Percentiles rank a stretch among this genome's conserved stretches.
Conservation (phyloP, 345 rosid genomes). For the Raphanus raphanistrum region DNA sequence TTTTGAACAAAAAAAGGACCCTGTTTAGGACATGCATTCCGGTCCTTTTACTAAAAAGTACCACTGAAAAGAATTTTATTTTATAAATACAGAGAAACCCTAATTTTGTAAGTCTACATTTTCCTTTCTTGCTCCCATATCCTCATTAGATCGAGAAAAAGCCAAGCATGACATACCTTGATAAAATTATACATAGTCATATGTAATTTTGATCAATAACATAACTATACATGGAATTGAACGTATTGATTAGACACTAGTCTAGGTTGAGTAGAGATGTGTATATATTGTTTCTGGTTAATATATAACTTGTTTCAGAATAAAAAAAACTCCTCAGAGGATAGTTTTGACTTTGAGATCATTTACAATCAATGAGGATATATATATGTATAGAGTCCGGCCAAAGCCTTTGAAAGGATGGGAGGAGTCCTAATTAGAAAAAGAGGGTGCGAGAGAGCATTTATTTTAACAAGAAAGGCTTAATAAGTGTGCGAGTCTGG, state of each 20-base stretch:
- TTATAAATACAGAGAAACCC: slow-evolving; percentile 26
- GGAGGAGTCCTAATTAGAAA: slow-evolving; percentile 12
- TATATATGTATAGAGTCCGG: background rate
- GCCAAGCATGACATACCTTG: slow-evolving; percentile 16
- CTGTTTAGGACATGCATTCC: background rate
- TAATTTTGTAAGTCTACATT: slow-evolving; percentile 28
- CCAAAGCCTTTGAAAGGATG: background rate
- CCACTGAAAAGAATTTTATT: background rate
- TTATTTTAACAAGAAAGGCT: slow-evolving; percentile 11
- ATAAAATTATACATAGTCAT: slow-evolving; percentile 4
- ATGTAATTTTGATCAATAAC: background rate
- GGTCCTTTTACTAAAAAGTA: background rate
- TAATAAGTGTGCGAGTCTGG: slow-evolving; percentile 27
- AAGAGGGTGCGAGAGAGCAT: slow-evolving; percentile 28
- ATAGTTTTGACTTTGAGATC: background rate
- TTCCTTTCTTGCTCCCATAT: slow-evolving; percentile 13
- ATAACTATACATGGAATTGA: background rate
- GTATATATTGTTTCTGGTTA: background rate
- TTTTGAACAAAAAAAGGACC: background rate
- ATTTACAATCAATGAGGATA: background rate
- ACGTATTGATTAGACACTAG: background rate
- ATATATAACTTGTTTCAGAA: background rate
- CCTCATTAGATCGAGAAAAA: slow-evolving; percentile 18
- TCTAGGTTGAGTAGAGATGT: background rate
- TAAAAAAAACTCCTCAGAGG: background rate